Evolutionary conservation across 2,329 filamentous ascomycete genomes (phyloP).

Genomic region (Cercospora zeina): DNA sequence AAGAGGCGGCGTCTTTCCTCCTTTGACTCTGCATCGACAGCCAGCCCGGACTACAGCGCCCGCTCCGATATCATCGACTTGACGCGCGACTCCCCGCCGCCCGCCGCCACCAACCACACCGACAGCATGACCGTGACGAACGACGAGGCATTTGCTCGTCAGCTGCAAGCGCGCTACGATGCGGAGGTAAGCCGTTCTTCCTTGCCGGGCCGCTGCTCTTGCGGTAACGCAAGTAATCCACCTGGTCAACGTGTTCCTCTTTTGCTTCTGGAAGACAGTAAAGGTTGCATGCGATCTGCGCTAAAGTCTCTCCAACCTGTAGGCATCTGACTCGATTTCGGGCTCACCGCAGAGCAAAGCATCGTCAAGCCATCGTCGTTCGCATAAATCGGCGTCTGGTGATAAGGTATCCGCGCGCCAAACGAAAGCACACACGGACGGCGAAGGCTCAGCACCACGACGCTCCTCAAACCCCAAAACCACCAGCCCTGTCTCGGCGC

Average conservation of each 20-base stretch:
- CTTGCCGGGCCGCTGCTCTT: neutral
- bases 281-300: neutral
- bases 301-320: neutral
- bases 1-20: constrained; percentile 19
- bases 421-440: neutral
- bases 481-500: neutral
- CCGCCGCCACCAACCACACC: neutral
- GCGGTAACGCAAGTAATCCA: neutral
- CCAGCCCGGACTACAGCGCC: neutral
- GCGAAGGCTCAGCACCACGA: neutral
- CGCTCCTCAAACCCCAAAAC: neutral
- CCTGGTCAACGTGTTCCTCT: neutral
- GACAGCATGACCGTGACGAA: neutral
- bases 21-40: neutral
- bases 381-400: neutral
- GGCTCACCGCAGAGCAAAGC: neutral
- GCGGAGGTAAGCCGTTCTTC: constrained; percentile 1
- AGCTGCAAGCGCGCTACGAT: constrained; percentile 12
- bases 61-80: constrained; percentile 8
- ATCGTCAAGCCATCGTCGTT: neutral
- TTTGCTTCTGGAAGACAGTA: neutral
- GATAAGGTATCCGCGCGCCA: neutral
- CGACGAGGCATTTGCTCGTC: constrained; percentile 21
- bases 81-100: constrained; percentile 14
- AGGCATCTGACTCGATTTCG: neutral